phyloP scores from a whole-genome alignment of 176 grass and related monocot genomes.

The Musa beccarii region DNA sequence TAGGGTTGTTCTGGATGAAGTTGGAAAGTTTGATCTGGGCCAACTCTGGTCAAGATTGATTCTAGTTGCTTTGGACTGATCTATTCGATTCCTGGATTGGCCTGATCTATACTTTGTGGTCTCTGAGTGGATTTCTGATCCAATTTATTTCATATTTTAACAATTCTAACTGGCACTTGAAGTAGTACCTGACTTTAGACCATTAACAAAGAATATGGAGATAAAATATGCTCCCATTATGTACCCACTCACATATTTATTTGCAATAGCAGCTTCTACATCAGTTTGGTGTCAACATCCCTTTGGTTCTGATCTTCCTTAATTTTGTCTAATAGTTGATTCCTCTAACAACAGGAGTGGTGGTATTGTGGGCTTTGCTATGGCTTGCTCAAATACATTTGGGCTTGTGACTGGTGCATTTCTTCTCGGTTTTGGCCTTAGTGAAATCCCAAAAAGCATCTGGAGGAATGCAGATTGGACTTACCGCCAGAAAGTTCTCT shows the following conservation, averaged over 20 bases:
- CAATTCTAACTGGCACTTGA: too few relatives aligned
- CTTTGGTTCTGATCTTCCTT: background rate
- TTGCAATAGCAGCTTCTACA: background rate
- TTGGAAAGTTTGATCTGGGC: too few relatives aligned
- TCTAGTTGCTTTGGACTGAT: too few relatives aligned
- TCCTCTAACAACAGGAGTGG: conserved; percentile 45
- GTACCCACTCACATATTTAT: background rate
- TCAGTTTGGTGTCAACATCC: background rate
- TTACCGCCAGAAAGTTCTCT: conserved; percentile 85
- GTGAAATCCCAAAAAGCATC: conserved; percentile 94
- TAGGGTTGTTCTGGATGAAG: too few relatives aligned
- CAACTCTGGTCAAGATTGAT: too few relatives aligned
- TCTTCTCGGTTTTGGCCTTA: conserved; percentile 98
- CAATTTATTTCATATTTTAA: too few relatives aligned
- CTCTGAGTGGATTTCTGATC: too few relatives aligned
- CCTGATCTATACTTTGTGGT: too few relatives aligned
- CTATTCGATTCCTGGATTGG: too few relatives aligned
- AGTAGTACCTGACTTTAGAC: too few relatives aligned
- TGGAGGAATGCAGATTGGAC: conserved; percentile 94
- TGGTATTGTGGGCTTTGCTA: conserved; percentile 85
- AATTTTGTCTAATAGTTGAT: background rate
- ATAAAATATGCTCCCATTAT: too few relatives aligned
- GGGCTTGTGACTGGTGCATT: conserved; percentile 97
- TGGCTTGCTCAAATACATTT: conserved; percentile 99
- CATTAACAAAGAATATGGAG: too few relatives aligned